Evolutionary conservation across 2,329 filamentous ascomycete species (phyloP), one percentile per base, ranked within the genome.

Genomic region (Neonectria hederae): DNA sequence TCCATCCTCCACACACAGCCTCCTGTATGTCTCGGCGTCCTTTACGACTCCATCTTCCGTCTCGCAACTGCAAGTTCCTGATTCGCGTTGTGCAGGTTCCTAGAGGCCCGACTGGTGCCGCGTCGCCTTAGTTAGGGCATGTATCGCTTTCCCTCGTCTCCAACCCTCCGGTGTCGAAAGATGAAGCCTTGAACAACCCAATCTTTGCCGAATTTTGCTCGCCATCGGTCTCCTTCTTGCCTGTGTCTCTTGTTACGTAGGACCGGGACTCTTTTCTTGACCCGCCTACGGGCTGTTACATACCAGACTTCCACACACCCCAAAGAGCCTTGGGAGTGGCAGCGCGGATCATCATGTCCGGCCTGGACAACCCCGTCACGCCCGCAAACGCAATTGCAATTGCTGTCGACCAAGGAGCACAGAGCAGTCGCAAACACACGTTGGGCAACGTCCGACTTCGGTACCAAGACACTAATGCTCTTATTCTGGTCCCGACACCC

Each of bases 361-460:
- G 19, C 45, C 21, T 40, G 11, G n/a, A 61, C 43, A 52, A 24
- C 54, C 49, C 54, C 35, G 54, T 48, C 21, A 54, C 38, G 26
- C 17, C 46, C 19, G 49, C 46, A 26, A 19, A 21, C 53, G 24
- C 38, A 14, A 30, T 40, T 5, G 30, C 38, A 11, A 30, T 45
- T 11, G 24, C 55, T 40, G 54, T 51, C 40, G 60, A 62, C 17
- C 54, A 56, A 40, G 32, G 42, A 11, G 45, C 56, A 45, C 65
- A 61, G 49, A 65, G 35, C 26, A 60, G 46, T 30, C 69, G 66
- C 9, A 72, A 68, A 38, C 65, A 68, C 53, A 79, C 78, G 4
- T 68, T 83, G 26, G 82, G 82, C 42, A 80, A 80, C 56, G 76
- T 83, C 28, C 80, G 78, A 17, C 75, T 83, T 24, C 77, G 80